A percentile compares a stretch with the other conserved stretches of the same genome.
Evolutionary conservation across 805 yeast genomes (phyloP).

Genomic region (Pichia gijzeniarum): DNA sequence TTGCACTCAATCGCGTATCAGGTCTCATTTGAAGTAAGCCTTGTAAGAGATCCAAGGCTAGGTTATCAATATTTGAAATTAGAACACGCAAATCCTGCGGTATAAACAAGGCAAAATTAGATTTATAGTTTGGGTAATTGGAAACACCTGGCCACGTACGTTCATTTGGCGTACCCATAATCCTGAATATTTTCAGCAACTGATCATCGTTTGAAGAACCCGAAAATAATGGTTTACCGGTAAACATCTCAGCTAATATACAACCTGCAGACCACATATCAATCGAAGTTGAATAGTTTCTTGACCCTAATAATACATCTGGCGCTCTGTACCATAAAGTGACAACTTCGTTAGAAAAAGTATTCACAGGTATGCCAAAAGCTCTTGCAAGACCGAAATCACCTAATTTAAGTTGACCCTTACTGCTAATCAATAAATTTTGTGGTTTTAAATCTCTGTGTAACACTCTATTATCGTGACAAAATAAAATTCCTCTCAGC

Average conservation of each 20-base stretch:
- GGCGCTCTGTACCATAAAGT: slow-evolving; percentile 98
- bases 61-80: slow-evolving; percentile 61
- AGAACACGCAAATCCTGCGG: slow-evolving; percentile 77
- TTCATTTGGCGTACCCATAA: slow-evolving; percentile 96
- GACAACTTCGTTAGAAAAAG: slow-evolving; percentile 95
- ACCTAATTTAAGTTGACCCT: slow-evolving; percentile 89
- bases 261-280: slow-evolving; percentile 99
- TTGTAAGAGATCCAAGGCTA: slow-evolving; percentile 62
- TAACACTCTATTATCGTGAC: slow-evolving; percentile 79
- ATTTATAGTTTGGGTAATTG: slow-evolving; percentile 77
- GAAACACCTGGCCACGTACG: slow-evolving; percentile 97
- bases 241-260: slow-evolving; percentile 95
- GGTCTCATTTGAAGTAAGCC: slow-evolving; percentile 56
- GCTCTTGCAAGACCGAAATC: slow-evolving; percentile 98
- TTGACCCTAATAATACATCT: slow-evolving; percentile 88
- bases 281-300: slow-evolving; percentile 93
- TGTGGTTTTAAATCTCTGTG: slow-evolving; percentile 93
- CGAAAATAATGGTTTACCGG: slow-evolving; percentile 95
- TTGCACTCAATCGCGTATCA: slow-evolving; percentile 51
- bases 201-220: slow-evolving; percentile 97
- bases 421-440: slow-evolving; percentile 77
- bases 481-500: slow-evolving; percentile 80
- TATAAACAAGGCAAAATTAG: slow-evolving; percentile 76
- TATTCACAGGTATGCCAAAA: slow-evolving; percentile 95
- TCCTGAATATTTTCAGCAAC: slow-evolving; percentile 79